phyloP scores from a whole-genome alignment of 2,329 filamentous ascomycete genomes.

The Aspergillus jensenii region DNA sequence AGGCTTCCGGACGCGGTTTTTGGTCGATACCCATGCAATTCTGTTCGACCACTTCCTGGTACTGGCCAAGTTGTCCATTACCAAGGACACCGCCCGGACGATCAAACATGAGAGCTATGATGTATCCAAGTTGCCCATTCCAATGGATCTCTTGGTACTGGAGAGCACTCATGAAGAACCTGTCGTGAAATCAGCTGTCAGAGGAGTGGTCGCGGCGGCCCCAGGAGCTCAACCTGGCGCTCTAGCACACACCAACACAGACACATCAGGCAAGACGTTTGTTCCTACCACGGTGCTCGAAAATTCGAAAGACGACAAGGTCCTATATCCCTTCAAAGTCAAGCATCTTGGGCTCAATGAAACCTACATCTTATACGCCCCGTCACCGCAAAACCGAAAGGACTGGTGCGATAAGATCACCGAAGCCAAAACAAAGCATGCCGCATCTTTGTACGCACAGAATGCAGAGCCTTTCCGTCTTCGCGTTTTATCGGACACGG shows the following conservation, averaged over 20 bases:
- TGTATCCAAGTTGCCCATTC: slow-evolving; percentile 91
- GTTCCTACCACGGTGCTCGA: slow-evolving; percentile 52
- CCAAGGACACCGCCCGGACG: slow-evolving; percentile 66
- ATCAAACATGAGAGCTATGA: slow-evolving; percentile 82
- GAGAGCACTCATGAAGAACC: slow-evolving; percentile 92
- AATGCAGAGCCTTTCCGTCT: slow-evolving; percentile 95
- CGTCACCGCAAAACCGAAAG: slow-evolving; percentile 68
- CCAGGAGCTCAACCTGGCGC: slow-evolving; percentile 54
- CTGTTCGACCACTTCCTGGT: slow-evolving; percentile 97
- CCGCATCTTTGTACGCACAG: slow-evolving; percentile 81
- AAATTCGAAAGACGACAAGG: slow-evolving; percentile 69
- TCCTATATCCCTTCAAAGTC: slow-evolving; percentile 90
- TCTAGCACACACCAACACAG: slow-evolving; percentile 64
- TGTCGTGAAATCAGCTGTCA: slow-evolving; percentile 74
- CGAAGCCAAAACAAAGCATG: slow-evolving; percentile 91
- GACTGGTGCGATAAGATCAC: slow-evolving; percentile 95
- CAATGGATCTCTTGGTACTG: slow-evolving; percentile 90
- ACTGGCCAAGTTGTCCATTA: slow-evolving; percentile 73
- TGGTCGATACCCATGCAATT: slow-evolving; percentile 90
- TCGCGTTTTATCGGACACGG: slow-evolving; percentile 86
- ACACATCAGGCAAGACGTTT: slow-evolving; percentile 49
- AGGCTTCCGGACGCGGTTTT: slow-evolving; percentile 84
- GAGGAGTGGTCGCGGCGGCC: slow-evolving; percentile 62
- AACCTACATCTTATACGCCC: slow-evolving; percentile 86
- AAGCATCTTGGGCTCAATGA: slow-evolving; percentile 90